Base-by-base conservation (phyloP, 441 rosid genomes). In the Euphorbia celastroides region DNA sequence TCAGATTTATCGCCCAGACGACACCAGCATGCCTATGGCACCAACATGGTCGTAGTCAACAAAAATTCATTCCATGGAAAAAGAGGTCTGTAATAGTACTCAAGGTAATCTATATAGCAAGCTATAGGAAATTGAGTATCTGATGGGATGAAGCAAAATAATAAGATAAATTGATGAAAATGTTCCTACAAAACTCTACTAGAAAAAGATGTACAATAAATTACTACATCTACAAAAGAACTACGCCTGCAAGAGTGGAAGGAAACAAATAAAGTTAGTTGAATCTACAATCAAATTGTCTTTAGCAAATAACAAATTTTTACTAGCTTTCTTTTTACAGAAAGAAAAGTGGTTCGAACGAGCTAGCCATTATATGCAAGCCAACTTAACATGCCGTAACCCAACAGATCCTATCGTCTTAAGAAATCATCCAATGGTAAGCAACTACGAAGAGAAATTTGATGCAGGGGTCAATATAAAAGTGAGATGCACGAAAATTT, bases 11-110 rank as follows among this genome's bases (percentile, higher is more conserved):
- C 88, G 73, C 88, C 90, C 64, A 92, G 61, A 67, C 71, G 89
- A 81, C 93, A 87, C 99, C 99, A 94, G 76, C 98, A 92, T 61
- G 83, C 97, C 99, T 94, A 72, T 10, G 66, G 61, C 74, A 68
- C 48, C 70, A 44, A 62, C 54, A 46, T 74, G 60, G 30, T 60
- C 58, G 31, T 50, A 32, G 60, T 73, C 65, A 48, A 54, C 62
- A 61, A 44, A 70, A 65, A 50, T 42, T 27, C 20, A 64, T 42
- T 25, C 3, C 28, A 48, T 13, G 36, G 58, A 46, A 64, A 22
- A 25, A 32, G 70, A 30, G 20, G 3, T 26, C 57, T 13, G 44
- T 46, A 20, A 13, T 32, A 7, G 6, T 36, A 54, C 32, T 55
- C 20, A 20, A 32, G 52, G 8, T 34, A 56, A 57, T 4, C 31